phyloP scores from a whole-genome alignment of 768 basidiomycete species.

The Amanita phalloides region DNA sequence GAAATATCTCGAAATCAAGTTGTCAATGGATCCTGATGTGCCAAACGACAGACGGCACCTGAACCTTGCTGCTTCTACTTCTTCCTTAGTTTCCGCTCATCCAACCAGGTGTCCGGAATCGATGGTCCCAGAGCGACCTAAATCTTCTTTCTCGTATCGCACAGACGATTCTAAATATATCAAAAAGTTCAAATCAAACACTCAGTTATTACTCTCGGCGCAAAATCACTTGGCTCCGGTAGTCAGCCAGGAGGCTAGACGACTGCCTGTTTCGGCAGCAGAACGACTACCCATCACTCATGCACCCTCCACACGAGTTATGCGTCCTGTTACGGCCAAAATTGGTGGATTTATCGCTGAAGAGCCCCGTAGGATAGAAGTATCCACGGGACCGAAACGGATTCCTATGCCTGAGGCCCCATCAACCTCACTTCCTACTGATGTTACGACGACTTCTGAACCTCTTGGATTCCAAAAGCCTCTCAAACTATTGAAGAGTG shows the following conservation, averaged over 20 bases:
- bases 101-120: background rate
- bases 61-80: constrained; percentile 1
- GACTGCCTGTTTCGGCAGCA: background rate
- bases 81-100: background rate
- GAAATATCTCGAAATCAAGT: constrained; percentile 55
- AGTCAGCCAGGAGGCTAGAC: background rate
- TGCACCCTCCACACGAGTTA: background rate
- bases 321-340: background rate
- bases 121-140: background rate
- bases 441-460: background rate
- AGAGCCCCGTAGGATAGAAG: constrained; percentile 1
- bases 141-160: background rate
- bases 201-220: background rate
- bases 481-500: background rate
- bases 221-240: background rate
- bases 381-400: constrained; percentile 17
- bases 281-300: background rate
- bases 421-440: background rate
- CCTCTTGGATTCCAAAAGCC: background rate
- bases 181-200: background rate
- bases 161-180: background rate
- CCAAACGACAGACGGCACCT: background rate
- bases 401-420: constrained; percentile 12
- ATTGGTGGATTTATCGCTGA: constrained; percentile 1
- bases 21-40: background rate